Conservation (phyloP, 441 rosid species). For the Pelargonium citronellum region DNA sequence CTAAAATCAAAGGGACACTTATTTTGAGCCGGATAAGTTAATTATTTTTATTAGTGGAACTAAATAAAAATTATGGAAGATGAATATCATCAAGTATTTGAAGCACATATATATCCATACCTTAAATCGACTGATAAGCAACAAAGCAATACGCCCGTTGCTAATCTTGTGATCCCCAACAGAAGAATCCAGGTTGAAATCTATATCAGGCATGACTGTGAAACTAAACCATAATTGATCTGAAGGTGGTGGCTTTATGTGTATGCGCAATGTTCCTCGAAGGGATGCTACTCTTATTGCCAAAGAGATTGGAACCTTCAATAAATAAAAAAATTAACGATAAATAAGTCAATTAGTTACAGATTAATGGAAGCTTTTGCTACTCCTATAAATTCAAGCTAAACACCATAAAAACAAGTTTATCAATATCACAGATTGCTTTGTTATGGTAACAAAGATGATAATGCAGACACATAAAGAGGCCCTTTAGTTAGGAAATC, state of each 20-base stretch:
- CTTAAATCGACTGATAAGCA: constrained; percentile 76
- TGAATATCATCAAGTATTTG: neutral
- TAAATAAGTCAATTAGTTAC: neutral
- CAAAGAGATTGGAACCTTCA: constrained; percentile 78
- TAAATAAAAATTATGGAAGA: neutral
- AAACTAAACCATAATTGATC: constrained; percentile 92
- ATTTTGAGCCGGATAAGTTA: neutral
- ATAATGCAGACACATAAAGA: neutral
- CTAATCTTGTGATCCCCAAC: constrained; percentile 85
- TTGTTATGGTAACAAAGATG: neutral
- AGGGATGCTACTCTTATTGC: constrained; percentile 71
- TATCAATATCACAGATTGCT: neutral
- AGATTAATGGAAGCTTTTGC: neutral
- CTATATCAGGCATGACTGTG: constrained; percentile 81
- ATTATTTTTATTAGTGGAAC: neutral
- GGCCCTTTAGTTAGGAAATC: too few relatives aligned
- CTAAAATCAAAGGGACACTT: too few relatives aligned
- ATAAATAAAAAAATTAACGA: constrained; percentile 1
- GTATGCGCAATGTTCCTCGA: constrained; percentile 71
- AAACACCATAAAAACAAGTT: neutral
- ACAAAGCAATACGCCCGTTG: constrained; percentile 57
- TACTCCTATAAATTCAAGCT: neutral
- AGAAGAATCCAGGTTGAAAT: constrained; percentile 64
- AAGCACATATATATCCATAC: constrained; percentile 31
- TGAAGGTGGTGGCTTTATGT: constrained; percentile 89